Conservation (phyloP, 768 basidiomycete species). For the Ramaria sp. region DNA sequence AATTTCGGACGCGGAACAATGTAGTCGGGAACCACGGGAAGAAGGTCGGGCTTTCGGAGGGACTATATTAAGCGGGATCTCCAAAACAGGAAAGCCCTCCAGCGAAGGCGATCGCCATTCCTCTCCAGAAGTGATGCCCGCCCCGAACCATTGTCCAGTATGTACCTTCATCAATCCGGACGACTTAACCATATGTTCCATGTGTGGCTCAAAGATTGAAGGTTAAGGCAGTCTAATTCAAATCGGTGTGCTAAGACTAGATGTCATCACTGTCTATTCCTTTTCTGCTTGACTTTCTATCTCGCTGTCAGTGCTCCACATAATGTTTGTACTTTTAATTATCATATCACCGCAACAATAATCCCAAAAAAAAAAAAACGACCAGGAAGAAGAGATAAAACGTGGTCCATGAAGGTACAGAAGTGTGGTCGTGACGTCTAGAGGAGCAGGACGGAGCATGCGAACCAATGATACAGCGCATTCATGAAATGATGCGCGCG, state of each 20-base stretch:
- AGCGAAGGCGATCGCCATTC: constrained; percentile 8
- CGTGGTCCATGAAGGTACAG: not conserved
- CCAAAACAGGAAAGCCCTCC: constrained; percentile 18
- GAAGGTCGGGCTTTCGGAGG: constrained; percentile 67
- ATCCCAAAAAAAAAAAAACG: not conserved
- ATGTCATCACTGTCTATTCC: not conserved
- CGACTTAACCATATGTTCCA: constrained; percentile 19
- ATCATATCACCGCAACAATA: not conserved
- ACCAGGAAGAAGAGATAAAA: not conserved
- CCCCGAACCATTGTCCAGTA: constrained; percentile 34
- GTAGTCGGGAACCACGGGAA: constrained; percentile 33
- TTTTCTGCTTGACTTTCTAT: not conserved
- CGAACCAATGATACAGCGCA: constrained; percentile 17
- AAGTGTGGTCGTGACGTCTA: not conserved
- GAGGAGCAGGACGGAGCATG: constrained; percentile 17
- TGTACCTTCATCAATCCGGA: constrained; percentile 52
- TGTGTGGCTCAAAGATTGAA: constrained; percentile 2
- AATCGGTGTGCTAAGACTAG: too few relatives aligned
- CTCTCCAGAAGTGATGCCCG: constrained; percentile 15
- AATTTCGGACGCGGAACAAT: constrained; percentile 36
- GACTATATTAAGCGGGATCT: constrained; percentile 47
- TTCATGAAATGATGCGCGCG: not conserved
- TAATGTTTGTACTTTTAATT: constrained; percentile 4
- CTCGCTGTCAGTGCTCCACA: not conserved
- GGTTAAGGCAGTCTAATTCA: not conserved